Conservation (phyloP, 768 basidiomycete species). For the Tylopilus vinaceipallidus region DNA sequence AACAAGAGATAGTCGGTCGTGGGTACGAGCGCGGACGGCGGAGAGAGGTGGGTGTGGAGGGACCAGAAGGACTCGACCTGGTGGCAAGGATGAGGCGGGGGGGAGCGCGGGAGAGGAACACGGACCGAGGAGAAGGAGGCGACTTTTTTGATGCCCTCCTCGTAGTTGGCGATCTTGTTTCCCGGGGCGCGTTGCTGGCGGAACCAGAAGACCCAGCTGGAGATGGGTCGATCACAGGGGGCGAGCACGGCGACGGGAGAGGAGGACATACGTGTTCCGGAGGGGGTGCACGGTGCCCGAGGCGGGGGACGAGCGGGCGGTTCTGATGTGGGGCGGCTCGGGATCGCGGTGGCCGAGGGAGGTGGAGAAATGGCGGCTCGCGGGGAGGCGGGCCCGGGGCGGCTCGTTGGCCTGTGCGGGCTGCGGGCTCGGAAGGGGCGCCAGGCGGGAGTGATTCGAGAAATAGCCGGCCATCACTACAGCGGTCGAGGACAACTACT, state of each 20-base stretch:
- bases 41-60: constrained; percentile 85
- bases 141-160: constrained; percentile 93
- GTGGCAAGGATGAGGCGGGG: constrained; percentile 5
- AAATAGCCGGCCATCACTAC: constrained; percentile 79
- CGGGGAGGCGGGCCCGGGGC: constrained; percentile 47
- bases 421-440: constrained; percentile 44
- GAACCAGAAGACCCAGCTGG: constrained; percentile 91
- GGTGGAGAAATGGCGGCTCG: constrained; percentile 76
- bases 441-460: constrained; percentile 75
- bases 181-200: constrained; percentile 87
- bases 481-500: background rate
- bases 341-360: constrained; percentile 42
- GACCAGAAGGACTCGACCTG: constrained; percentile 97
- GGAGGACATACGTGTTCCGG: constrained; percentile 80
- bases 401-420: constrained; percentile 12
- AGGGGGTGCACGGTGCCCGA: constrained; percentile 62
- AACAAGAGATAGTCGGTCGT: constrained; percentile 96
- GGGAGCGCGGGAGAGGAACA: constrained; percentile 10
- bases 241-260: constrained; percentile 16
- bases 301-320: constrained; percentile 19
- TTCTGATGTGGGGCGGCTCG: constrained; percentile 41
- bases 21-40: constrained; percentile 79
- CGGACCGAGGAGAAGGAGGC: constrained; percentile 84
- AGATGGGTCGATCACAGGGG: constrained; percentile 20
- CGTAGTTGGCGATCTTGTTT: constrained; percentile 87